Evolutionary conservation across 129 eudicot genomes (phyloP).

Genomic region (Flaveria brownii): DNA sequence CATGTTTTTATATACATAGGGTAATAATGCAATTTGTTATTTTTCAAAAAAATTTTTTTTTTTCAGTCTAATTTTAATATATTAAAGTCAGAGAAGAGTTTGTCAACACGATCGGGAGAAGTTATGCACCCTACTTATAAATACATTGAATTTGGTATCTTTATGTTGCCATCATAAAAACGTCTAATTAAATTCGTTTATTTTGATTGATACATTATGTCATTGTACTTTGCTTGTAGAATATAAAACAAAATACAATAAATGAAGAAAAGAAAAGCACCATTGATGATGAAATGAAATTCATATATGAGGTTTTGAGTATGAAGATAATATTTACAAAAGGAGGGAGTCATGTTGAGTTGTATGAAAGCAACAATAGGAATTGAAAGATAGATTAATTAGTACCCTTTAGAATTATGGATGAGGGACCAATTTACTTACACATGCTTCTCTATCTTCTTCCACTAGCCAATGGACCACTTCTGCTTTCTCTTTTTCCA

Average conservation of each 20-base stretch:
- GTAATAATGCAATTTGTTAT: too few relatives aligned
- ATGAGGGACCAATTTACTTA: conserved; percentile 42
- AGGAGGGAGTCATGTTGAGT: conserved; percentile 40
- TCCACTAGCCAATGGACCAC: conserved; percentile 41
- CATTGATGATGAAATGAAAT: not conserved
- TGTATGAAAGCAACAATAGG: conserved; percentile 44
- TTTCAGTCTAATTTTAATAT: too few relatives aligned
- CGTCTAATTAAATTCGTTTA: not conserved
- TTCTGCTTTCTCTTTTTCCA: conserved; percentile 38
- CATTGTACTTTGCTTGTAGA: not conserved
- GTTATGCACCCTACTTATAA: not conserved
- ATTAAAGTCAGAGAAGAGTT: too few relatives aligned
- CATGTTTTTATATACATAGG: too few relatives aligned
- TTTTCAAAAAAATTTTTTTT: too few relatives aligned
- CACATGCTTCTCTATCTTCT: conserved; percentile 38
- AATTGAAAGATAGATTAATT: conserved; percentile 12
- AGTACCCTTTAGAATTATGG: conserved; percentile 43
- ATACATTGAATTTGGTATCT: not conserved
- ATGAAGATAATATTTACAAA: conserved; percentile 25
- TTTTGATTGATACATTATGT: not conserved
- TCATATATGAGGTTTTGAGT: conserved; percentile 5
- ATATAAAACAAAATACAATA: not conserved
- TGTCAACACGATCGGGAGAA: too few relatives aligned
- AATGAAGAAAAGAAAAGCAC: conserved; percentile 11
- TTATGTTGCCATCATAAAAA: not conserved